A percentile compares a stretch with the other conserved stretches of the same genome.
Conservation (phyloP, 768 basidiomycete genomes). For the Lactarius vividus region DNA sequence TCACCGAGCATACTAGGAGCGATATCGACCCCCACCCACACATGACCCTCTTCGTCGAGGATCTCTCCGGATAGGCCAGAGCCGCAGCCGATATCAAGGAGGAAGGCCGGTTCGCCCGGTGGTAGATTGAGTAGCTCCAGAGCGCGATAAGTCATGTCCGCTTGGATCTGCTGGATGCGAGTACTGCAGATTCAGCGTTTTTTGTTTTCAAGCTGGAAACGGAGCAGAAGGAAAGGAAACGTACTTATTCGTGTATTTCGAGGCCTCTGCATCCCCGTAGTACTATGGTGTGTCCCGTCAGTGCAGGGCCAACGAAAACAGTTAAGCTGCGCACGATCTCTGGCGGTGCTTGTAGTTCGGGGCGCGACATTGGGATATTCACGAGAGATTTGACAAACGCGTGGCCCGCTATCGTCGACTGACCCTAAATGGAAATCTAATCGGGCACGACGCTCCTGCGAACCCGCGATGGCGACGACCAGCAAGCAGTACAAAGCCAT, state of each 20-base stretch:
- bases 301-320: not conserved
- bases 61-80: conserved; percentile 97
- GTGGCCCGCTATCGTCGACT: not conserved
- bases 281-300: conserved; percentile 52
- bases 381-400: not conserved
- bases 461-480: conserved; percentile 55
- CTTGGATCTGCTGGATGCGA: conserved; percentile 94
- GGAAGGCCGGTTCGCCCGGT: conserved; percentile 71
- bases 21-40: conserved; percentile 93
- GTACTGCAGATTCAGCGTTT: conserved; percentile 50
- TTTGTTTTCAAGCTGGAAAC: not conserved
- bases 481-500: conserved; percentile 84
- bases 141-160: conserved; percentile 96
- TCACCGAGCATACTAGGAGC: conserved; percentile 95
- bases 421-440: not conserved
- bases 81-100: conserved; percentile 96
- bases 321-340: conserved; percentile 58
- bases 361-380: conserved; percentile 47
- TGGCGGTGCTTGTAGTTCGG: conserved; percentile 61
- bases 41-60: conserved; percentile 88
- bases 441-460: conserved; percentile 10
- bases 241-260: conserved; percentile 96
- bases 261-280: conserved; percentile 93
- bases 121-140: conserved; percentile 87
- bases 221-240: not conserved